These are phyloP conservation scores for Nigrospora oryzae DNA, from an alignment of 2,329 filamentous ascomycete genomes.

Conservation along the genomic window DNA sequence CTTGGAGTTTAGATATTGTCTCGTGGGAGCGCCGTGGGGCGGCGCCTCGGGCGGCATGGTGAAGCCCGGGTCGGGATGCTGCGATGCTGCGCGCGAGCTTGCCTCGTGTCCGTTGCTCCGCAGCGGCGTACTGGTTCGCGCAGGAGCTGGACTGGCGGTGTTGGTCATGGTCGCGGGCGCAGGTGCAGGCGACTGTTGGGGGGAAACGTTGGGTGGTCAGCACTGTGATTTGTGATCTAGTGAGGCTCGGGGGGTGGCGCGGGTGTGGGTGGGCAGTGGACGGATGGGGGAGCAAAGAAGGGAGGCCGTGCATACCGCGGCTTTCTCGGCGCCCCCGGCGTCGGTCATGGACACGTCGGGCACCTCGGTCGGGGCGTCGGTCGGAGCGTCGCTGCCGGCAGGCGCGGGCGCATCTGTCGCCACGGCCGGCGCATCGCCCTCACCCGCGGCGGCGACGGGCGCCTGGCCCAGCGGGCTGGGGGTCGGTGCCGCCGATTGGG, in stretches of 20 bases:
- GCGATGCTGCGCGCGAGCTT: conserved; percentile 47
- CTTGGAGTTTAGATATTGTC: conserved; percentile 64
- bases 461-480: conserved; percentile 10
- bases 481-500: conserved; percentile 1
- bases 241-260: neutral
- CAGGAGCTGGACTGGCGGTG: conserved; percentile 31
- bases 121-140: conserved; percentile 39
- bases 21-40: conserved; percentile 58
- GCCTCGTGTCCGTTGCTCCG: conserved; percentile 20
- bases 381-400: neutral
- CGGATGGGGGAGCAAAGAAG: neutral
- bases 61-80: conserved; percentile 43
- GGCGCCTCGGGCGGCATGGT: conserved; percentile 52
- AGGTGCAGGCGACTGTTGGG: neutral
- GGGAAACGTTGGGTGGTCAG: neutral
- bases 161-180: conserved; percentile 11
- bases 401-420: neutral
- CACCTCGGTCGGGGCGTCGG: neutral
- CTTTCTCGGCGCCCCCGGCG: neutral
- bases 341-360: neutral
- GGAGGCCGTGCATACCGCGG: neutral
- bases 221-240: too few species aligned
- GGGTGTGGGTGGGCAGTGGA: neutral
- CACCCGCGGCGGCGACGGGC: conserved; percentile 11
- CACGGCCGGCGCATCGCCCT: neutral